These are phyloP conservation scores for Vicia sativa DNA, from an alignment of 306 rosid species.

Conservation along the genomic window DNA sequence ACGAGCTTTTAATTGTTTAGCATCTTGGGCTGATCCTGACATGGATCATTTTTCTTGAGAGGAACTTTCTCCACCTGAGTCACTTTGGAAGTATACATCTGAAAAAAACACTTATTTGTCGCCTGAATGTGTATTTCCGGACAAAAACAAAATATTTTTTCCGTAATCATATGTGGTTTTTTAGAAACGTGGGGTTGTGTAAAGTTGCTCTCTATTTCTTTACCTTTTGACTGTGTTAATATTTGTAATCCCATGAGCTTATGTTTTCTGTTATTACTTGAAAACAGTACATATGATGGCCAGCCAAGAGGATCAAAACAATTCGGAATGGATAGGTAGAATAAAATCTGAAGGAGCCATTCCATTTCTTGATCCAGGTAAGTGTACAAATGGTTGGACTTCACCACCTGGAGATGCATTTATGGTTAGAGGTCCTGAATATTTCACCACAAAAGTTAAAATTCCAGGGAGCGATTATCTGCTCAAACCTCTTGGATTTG, in stretches of 20 bases:
- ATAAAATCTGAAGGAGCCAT: slow-evolving; percentile 71
- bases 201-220: not conserved
- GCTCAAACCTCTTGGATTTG: slow-evolving; percentile 87
- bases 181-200: not conserved
- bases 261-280: slow-evolving; percentile 4
- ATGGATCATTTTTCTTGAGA: not conserved
- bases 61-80: not conserved
- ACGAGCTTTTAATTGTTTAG: not conserved
- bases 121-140: not conserved
- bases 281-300: slow-evolving; percentile 56
- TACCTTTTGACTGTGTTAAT: not conserved
- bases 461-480: slow-evolving; percentile 71
- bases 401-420: slow-evolving; percentile 75
- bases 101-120: not conserved
- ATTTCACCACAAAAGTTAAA: slow-evolving; percentile 72
- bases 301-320: slow-evolving; percentile 40
- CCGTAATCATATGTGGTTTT: not conserved
- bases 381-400: slow-evolving; percentile 79
- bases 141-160: no score
- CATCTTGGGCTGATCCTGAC: not conserved
- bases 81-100: not conserved
- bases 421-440: slow-evolving; percentile 89
- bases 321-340: slow-evolving; percentile 67
- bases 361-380: slow-evolving; percentile 59
- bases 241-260: not conserved